Evolutionary conservation across 768 basidiomycete genomes (phyloP).

Genomic region (Candolleomyces efflorescens): DNA sequence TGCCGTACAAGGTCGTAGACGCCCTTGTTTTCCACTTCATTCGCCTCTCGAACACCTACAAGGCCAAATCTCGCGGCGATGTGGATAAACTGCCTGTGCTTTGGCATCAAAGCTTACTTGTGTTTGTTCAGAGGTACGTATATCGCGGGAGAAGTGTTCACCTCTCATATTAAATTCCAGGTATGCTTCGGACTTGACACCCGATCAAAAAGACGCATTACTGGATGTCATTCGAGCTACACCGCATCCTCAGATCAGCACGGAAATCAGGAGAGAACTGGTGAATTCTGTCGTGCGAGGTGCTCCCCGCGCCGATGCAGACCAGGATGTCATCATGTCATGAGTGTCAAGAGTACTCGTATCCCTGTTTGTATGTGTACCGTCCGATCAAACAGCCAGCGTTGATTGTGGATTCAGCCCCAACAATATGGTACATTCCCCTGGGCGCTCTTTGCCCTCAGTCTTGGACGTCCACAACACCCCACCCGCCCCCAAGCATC

Average conservation of each 20-base stretch:
- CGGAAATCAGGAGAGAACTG: constrained; percentile 88
- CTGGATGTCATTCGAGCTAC: constrained; percentile 86
- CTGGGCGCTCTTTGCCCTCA: constrained; percentile 4
- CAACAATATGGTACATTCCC: not conserved
- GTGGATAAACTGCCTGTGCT: constrained; percentile 87
- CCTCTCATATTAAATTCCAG: constrained; percentile 34
- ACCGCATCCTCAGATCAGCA: constrained; percentile 81
- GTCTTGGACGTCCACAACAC: constrained; percentile 10
- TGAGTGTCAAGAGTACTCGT: constrained; percentile 19
- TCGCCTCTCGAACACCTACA: constrained; percentile 88
- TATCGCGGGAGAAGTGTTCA: not conserved
- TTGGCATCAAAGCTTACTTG: constrained; percentile 96
- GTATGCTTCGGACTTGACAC: constrained; percentile 90
- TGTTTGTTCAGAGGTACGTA: constrained; percentile 84
- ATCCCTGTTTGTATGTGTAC: not conserved
- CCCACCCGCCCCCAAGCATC: constrained; percentile 35
- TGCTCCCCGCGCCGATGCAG: constrained; percentile 62
- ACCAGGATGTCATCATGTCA: constrained; percentile 64
- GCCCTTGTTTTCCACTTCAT: constrained; percentile 98
- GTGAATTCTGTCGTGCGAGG: constrained; percentile 84
- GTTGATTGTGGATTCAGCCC: not conserved
- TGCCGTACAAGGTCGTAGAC: constrained; percentile 97
- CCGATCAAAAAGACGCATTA: constrained; percentile 97
- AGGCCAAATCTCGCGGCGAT: constrained; percentile 64
- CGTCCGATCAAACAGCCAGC: not conserved